phyloP scores from a whole-genome alignment of 2,329 filamentous ascomycete species.

The Alternaria gansuensis region DNA sequence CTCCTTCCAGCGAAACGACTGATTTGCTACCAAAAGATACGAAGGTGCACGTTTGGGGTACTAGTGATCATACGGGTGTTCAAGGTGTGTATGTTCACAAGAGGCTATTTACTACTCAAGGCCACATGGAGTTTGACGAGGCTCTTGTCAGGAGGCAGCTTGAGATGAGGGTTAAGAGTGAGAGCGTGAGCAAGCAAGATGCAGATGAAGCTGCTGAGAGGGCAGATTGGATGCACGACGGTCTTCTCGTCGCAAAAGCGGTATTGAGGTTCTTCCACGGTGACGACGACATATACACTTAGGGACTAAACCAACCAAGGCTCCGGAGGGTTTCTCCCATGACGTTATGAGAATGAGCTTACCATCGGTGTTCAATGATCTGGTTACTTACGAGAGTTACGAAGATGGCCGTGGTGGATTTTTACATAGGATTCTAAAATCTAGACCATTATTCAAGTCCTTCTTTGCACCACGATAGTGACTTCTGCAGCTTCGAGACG shows the following conservation, averaged over 20 bases:
- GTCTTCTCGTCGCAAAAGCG: slow-evolving; percentile 40
- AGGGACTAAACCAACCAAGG: background rate
- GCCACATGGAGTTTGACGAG: slow-evolving; percentile 59
- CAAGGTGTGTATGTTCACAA: slow-evolving; percentile 59
- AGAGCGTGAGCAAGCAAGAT: slow-evolving; percentile 51
- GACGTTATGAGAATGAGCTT: slow-evolving; percentile 3
- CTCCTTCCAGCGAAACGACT: slow-evolving; percentile 41
- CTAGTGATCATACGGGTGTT: slow-evolving; percentile 56
- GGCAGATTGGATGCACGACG: slow-evolving; percentile 48
- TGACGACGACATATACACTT: slow-evolving; percentile 40
- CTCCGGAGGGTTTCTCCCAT: background rate
- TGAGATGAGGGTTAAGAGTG: slow-evolving; percentile 56
- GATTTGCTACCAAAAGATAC: slow-evolving; percentile 44
- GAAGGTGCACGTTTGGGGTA: slow-evolving; percentile 61
- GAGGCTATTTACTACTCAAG: slow-evolving; percentile 59
- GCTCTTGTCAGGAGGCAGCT: slow-evolving; percentile 58
- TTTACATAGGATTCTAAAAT: background rate
- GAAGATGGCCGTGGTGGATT: background rate
- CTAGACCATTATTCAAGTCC: background rate
- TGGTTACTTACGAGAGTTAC: background rate
- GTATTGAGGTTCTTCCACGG: slow-evolving; percentile 48
- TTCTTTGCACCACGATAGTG: background rate
- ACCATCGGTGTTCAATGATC: background rate
- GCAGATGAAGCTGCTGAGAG: slow-evolving; percentile 47
- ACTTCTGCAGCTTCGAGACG: background rate